phyloP scores from a whole-genome alignment of 805 yeast species.

The Candida morakotiae region DNA sequence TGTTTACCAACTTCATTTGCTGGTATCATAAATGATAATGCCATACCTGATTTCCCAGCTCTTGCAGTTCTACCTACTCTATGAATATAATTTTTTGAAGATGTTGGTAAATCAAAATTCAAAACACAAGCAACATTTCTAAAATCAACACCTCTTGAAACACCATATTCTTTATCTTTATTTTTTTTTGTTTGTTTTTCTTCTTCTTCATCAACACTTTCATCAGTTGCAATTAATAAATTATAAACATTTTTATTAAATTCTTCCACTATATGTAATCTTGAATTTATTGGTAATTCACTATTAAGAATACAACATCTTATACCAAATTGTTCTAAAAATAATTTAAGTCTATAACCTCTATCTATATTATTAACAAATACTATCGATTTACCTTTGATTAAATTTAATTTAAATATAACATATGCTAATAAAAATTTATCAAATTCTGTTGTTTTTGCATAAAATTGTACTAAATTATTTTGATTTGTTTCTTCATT shows the following conservation, averaged over 20 bases:
- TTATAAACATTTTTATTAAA: slow-evolving; percentile 86
- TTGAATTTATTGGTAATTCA: slow-evolving; percentile 87
- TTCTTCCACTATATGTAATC: slow-evolving; percentile 93
- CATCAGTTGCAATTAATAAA: slow-evolving; percentile 92
- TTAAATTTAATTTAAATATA: slow-evolving; percentile 79
- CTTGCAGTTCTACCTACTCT: slow-evolving; percentile 90
- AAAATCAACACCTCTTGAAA: slow-evolving; percentile 95
- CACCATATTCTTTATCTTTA: slow-evolving; percentile 81
- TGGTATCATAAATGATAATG: slow-evolving; percentile 88
- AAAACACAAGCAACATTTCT: slow-evolving; percentile 93
- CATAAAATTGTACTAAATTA: slow-evolving; percentile 79
- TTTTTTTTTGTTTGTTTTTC: slow-evolving; percentile 25
- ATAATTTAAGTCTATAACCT: slow-evolving; percentile 87
- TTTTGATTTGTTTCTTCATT: slow-evolving; percentile 58
- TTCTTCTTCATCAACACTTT: slow-evolving; percentile 37
- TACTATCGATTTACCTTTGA: slow-evolving; percentile 85
- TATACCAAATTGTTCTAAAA: slow-evolving; percentile 91
- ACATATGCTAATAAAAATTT: slow-evolving; percentile 89
- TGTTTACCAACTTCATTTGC: slow-evolving; percentile 83
- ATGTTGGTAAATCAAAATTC: slow-evolving; percentile 89
- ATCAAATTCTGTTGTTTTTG: slow-evolving; percentile 83
- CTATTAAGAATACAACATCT: slow-evolving; percentile 84
- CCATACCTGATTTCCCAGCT: slow-evolving; percentile 93
- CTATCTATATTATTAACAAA: slow-evolving; percentile 95
- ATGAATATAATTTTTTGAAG: slow-evolving; percentile 86